Base-by-base conservation (phyloP, 441 rosid species). In the Isatis lusitanica region DNA sequence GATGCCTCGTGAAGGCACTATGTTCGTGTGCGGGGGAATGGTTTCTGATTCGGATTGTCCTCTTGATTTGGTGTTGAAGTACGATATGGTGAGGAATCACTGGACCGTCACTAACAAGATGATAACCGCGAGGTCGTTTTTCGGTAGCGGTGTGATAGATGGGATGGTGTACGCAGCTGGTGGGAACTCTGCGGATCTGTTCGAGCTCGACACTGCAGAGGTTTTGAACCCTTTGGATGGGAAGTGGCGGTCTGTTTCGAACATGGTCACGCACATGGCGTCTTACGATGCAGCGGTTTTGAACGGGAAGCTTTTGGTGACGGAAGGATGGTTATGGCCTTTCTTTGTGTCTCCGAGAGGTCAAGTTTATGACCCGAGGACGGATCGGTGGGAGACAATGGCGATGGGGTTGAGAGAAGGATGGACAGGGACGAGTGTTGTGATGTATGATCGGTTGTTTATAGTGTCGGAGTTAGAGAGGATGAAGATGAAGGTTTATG, bases 251-350 rank as follows among this genome's bases (percentile, higher is more conserved):
- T 43, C 80, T 1, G 83, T 88, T 60, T 83, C 94, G 8, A 83
- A 72, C 75, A 93, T 93, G 98, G 90, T 89, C 6, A 70, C 96
- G 0, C 83, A 87, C 55, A 93, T 93, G 97, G 91, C 94, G 18
- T 85, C 94, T 9, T 93, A 90, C 50, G 94, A 93, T 75, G 76
- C 97, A n/a, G 93, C 96, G 0, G 97, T 93, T 71, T 84, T 91
- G 9, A 80, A 87, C 15, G 97, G 98, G 44, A 91, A 88, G 78
- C 90, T 93, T 47, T 85, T 90, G 7, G 94, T 93, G 13, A 91
- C 98, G 0, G 97, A 91, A 83, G 98, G 98, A 60, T 93, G 98
- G 98, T 66, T 93, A 71, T 93, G 97, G 96, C 98, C 98, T 1
- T 93, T 93, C 74, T 80, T 80, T 51, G 91, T 91, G 17, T 90